These are phyloP conservation scores for Brassica juncea DNA, from an alignment of 345 rosid species.

Conservation along the genomic window DNA sequence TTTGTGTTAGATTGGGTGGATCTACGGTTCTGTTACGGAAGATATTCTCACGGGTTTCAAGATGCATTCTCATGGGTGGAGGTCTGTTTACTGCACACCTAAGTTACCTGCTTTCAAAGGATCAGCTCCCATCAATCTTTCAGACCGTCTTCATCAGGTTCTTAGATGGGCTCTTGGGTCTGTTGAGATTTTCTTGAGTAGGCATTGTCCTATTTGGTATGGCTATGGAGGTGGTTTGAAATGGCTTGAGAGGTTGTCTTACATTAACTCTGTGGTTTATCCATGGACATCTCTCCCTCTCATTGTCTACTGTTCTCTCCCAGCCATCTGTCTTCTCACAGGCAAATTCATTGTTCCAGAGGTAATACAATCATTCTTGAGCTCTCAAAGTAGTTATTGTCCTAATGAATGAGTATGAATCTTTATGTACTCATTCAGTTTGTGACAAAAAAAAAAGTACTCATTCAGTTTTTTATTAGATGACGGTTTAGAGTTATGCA, in stretches of 20 bases:
- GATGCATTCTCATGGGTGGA: conserved; percentile 99
- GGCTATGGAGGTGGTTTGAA: conserved; percentile 99
- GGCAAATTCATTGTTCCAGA: conserved; percentile 96
- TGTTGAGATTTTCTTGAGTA: conserved; percentile 94
- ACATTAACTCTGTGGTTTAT: conserved; percentile 92
- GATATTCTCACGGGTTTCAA: conserved; percentile 96
- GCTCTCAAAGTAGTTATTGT: background rate
- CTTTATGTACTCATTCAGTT: background rate
- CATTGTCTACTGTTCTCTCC: conserved; percentile 88
- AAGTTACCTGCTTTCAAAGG: conserved; percentile 89
- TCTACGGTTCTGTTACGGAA: conserved; percentile 94
- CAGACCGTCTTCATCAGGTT: conserved; percentile 96
- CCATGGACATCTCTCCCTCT: conserved; percentile 96
- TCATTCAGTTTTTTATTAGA: too few species aligned
- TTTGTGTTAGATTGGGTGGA: conserved; percentile 84
- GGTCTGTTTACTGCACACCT: conserved; percentile 96
- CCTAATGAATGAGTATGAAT: background rate
- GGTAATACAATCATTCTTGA: conserved; percentile 52
- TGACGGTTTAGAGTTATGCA: background rate
- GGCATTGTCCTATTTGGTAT: conserved; percentile 99
- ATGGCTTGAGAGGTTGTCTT: conserved; percentile 92
- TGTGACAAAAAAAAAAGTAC: too few species aligned
- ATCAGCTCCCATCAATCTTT: conserved; percentile 93
- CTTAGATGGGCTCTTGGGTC: conserved; percentile 99
- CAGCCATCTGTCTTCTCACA: conserved; percentile 95